Conservation (phyloP, 2,329 filamentous ascomycete genomes). For the Hypoxylon sp. region DNA sequence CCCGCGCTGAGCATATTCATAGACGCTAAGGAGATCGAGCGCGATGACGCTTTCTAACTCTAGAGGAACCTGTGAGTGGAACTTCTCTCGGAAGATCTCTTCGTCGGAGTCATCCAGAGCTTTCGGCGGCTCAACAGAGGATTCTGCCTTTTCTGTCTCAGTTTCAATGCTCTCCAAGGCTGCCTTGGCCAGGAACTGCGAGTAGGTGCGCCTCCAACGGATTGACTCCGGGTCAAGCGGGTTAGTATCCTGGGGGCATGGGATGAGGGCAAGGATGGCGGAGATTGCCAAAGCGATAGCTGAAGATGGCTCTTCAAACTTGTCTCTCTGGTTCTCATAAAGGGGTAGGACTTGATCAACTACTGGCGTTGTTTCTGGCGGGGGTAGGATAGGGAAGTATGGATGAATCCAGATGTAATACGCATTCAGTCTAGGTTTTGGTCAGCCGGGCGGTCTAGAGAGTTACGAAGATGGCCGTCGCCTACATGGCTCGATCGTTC, state of each 20-base stretch:
- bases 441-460: neutral
- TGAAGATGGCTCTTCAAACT: conserved; percentile 59
- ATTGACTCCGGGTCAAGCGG: conserved; percentile 59
- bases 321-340: conserved; percentile 56
- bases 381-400: conserved; percentile 65
- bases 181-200: conserved; percentile 64
- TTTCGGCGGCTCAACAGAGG: conserved; percentile 60
- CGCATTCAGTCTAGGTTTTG: conserved; percentile 59
- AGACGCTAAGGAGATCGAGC: conserved; percentile 64
- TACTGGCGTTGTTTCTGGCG: conserved; percentile 56
- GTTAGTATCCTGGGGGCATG: conserved; percentile 59
- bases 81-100: conserved; percentile 56
- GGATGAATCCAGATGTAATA: conserved; percentile 69
- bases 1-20: conserved; percentile 68
- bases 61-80: conserved; percentile 62
- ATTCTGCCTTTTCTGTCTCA: conserved; percentile 64
- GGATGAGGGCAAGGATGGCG: conserved; percentile 64
- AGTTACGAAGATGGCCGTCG: conserved; percentile 10
- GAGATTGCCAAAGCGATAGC: conserved; percentile 64
- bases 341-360: conserved; percentile 55
- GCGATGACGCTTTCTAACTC: conserved; percentile 66
- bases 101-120: conserved; percentile 59
- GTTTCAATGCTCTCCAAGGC: conserved; percentile 65
- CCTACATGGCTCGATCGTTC: conserved; percentile 59
- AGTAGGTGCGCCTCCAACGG: conserved; percentile 62